Base-by-base conservation (phyloP, 768 basidiomycete species). In the Suillus alpinus region DNA sequence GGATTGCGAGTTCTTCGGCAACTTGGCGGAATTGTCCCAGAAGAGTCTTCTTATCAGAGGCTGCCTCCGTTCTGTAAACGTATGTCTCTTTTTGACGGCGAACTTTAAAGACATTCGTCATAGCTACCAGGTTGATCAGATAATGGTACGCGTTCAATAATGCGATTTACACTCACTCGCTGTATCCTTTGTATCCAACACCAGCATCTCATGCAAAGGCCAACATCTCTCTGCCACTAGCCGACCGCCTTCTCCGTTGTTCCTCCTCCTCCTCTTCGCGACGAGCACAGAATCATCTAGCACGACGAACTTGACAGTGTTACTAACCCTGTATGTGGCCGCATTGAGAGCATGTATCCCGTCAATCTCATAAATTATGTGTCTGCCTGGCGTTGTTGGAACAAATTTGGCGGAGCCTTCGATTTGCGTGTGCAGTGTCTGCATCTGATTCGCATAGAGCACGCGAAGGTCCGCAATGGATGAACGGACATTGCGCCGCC, bases 51-150 rank as follows among this genome's bases (percentile, higher is more conserved):
- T 99, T 99, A 69, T 98, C 94, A 29, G 87, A 78, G 0, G 86
- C 69, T 8, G 81, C 81, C 60, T 95, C 92, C 2, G 92, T 92
- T 39, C 95, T 86, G 73, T 94, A 98, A 7, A 99, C 94, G 69
- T 95, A 89, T 0, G 92, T 92, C 73, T 98, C 96, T 73, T 96
- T 97, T 5, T 91, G 89, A 62, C 95, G 87, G 62, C 91, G 83
- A 63, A 99, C 86, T 79, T 98, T 98, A 81, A 98, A 91, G 4
- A 98, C 95, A 67, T 98, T 97, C n/a, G 89, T 93, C 81, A 98
- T 88, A 53, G 76, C 89, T 86, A 55, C 18, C 57, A 41, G 56
- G 37, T 31, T 37, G 34, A 50, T 64, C 46, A 66, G 40, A 61
- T 44, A 49, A 50, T 7, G 44, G 53, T 57, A 47, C 4, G 6